A percentile compares a stretch with the other conserved stretches of the same genome.
These are phyloP conservation scores for Debaryomyces coudertii DNA, from an alignment of 1,139 yeast genomes.

Conservation along the genomic window DNA sequence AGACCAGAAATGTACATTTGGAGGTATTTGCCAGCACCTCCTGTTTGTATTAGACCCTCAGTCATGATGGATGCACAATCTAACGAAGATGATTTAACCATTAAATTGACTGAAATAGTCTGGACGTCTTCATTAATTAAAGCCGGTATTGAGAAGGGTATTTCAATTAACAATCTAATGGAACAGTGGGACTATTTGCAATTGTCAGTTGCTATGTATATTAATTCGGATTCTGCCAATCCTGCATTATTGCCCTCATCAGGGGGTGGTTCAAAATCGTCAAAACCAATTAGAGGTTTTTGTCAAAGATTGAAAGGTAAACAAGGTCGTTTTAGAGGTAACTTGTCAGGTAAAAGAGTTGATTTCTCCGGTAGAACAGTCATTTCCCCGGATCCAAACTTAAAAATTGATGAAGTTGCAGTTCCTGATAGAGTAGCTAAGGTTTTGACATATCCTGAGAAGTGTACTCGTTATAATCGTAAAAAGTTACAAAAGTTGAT, in stretches of 20 bases:
- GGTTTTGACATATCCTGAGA: slow-evolving; percentile 94
- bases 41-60: slow-evolving; percentile 97
- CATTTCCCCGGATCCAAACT: slow-evolving; percentile 97
- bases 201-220: slow-evolving; percentile 94
- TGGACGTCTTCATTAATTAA: slow-evolving; percentile 92
- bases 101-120: slow-evolving; percentile 92
- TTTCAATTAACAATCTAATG: slow-evolving; percentile 88
- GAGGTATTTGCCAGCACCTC: slow-evolving; percentile 98
- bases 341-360: slow-evolving; percentile 96
- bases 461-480: slow-evolving; percentile 84
- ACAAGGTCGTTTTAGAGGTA: slow-evolving; percentile 98
- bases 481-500: slow-evolving; percentile 74
- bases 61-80: slow-evolving; percentile 93
- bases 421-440: slow-evolving; percentile 98
- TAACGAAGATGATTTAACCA: slow-evolving; percentile 97
- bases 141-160: slow-evolving; percentile 94
- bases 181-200: slow-evolving; percentile 99
- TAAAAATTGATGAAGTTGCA: slow-evolving; percentile 94
- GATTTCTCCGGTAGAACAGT: slow-evolving; percentile 98
- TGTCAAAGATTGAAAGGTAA: slow-evolving; percentile 98
- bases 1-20: slow-evolving; percentile 96
- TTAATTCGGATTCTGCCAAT: slow-evolving; percentile 93
- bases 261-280: slow-evolving; percentile 55
- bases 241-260: slow-evolving; percentile 72
- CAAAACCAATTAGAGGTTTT: slow-evolving; percentile 91